A percentile compares a stretch with the other conserved stretches of the same genome.
phyloP scores from a whole-genome alignment of 495 filamentous ascomycete genomes.

The Penicillium crystallinum region DNA sequence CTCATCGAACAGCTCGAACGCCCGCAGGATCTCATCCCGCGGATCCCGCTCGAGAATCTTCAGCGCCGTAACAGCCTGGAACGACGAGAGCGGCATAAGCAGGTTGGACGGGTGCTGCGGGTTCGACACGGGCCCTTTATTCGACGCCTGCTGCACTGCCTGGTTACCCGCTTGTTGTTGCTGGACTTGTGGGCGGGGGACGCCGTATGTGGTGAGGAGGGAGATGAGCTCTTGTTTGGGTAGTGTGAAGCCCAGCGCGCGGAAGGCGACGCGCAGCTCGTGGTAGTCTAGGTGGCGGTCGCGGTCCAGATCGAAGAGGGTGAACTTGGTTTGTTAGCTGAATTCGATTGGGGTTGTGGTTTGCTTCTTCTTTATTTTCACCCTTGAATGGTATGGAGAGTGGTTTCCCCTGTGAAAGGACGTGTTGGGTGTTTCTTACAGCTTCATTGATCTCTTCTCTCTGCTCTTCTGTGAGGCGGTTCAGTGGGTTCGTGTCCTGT shows the following conservation, averaged over 20 bases:
- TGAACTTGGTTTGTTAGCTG: slow-evolving; percentile 58
- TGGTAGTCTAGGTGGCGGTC: slow-evolving; percentile 93
- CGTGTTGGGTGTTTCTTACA: slow-evolving; percentile 42
- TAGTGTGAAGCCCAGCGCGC: slow-evolving; percentile 90
- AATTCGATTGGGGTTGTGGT: background rate
- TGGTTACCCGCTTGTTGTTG: slow-evolving; percentile 32
- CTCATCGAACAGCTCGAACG: slow-evolving; percentile 85
- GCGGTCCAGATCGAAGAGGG: slow-evolving; percentile 95
- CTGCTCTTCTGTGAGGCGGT: slow-evolving; percentile 72
- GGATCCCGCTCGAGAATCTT: slow-evolving; percentile 80
- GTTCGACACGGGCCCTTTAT: slow-evolving; percentile 26
- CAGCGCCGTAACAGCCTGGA: slow-evolving; percentile 73
- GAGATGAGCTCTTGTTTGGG: slow-evolving; percentile 75
- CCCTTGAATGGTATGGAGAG: too few species aligned
- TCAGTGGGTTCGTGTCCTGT: slow-evolving; percentile 46
- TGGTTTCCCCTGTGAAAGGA: background rate
- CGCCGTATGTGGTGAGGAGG: slow-evolving; percentile 69
- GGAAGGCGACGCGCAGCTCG: slow-evolving; percentile 95
- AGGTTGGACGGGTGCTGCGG: slow-evolving; percentile 51
- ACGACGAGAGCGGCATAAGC: slow-evolving; percentile 64
- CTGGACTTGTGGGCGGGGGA: slow-evolving; percentile 48
- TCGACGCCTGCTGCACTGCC: slow-evolving; percentile 16
- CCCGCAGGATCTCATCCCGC: slow-evolving; percentile 82
- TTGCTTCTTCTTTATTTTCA: too few species aligned
- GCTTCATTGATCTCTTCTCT: slow-evolving; percentile 86